Evolutionary conservation across 495 filamentous ascomycete genomes (phyloP).

Genomic region (Cairneyella variabilis): DNA sequence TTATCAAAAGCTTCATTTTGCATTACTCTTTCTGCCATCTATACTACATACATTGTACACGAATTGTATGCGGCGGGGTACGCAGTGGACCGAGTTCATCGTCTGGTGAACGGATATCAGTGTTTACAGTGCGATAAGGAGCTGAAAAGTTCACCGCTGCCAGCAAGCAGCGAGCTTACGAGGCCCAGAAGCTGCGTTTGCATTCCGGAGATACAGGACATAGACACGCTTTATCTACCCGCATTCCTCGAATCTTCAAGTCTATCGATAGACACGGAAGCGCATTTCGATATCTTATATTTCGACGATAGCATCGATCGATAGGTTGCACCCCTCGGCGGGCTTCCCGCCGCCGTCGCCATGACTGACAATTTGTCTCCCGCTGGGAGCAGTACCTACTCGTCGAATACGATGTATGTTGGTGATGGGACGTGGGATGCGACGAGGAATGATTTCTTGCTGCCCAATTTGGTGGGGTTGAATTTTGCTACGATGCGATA

Average conservation of each 20-base stretch:
- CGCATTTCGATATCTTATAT: too few species aligned
- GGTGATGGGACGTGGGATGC: constrained; percentile 93
- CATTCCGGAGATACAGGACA: too few species aligned
- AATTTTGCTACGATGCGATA: constrained; percentile 95
- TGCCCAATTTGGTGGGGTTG: constrained; percentile 80
- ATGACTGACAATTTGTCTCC: constrained; percentile 59
- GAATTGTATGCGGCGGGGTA: too few species aligned
- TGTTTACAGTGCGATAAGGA: not conserved
- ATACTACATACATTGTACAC: too few species aligned
- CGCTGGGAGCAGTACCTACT: constrained; percentile 77
- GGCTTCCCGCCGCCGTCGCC: too few species aligned
- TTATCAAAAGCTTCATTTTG: not conserved
- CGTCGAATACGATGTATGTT: constrained; percentile 76
- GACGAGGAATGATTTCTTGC: constrained; percentile 75
- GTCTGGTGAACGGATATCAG: not conserved
- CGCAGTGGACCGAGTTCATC: not conserved
- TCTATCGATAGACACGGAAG: too few species aligned
- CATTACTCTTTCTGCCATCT: too few species aligned
- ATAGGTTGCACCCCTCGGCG: too few species aligned
- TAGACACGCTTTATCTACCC: too few species aligned
- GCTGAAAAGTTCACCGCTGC: not conserved
- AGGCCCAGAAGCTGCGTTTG: too few species aligned
- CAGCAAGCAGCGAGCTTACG: not conserved
- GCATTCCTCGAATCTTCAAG: too few species aligned
- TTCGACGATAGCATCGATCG: too few species aligned